Base-by-base conservation (phyloP, 202 grass and related monocot species). In the Dendrocalamus latiflorus region DNA sequence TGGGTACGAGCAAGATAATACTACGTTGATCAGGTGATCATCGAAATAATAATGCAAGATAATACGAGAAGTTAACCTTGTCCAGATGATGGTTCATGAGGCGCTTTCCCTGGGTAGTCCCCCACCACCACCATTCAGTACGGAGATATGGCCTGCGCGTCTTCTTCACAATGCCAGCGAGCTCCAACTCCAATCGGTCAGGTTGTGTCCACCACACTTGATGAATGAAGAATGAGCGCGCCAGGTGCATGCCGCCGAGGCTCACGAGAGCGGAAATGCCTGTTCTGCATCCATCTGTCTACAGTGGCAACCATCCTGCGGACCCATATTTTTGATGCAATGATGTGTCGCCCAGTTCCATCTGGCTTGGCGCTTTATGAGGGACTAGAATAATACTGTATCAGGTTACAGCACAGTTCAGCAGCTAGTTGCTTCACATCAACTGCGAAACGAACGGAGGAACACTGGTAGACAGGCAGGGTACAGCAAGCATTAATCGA, bases 321-420 rank as follows among this genome's bases (percentile, higher is more conserved):
- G 79, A 63, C 84, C 61, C 84, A 82, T 74, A 34, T 79, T 64
- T 70, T 28, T 65, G 68, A 78, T 89, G 39, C 83, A 73, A 78
- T 86, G 68, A 86, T 47, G 85, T 68, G 67, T 43, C 39, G 1
- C 18, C 41, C 21, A 53, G 66, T 74, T 86, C 83, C 73, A 90
- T 86, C 78, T 0, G 6, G 34, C 8, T 79, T 86, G 79, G 79
- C 36, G 34, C 75, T 69, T 86, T 86, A 83, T 83, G 61, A 37
- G 74, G 59, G 36, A 83, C 75, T 34, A 69, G 62, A 83, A 86
- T 83, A 83, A 79, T 68, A 90, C 36, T 79, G 74, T 83, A 69
- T 67, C 58, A 73, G 42, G 18, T 53, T 68, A 74, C 9, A 79
- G 26, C 42, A 86, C 51, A 75, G 83, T 79, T 90, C 74, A 79